Conservation (phyloP, 192 early-diverging fungal species). For the Rhizophlyctis rosea region DNA sequence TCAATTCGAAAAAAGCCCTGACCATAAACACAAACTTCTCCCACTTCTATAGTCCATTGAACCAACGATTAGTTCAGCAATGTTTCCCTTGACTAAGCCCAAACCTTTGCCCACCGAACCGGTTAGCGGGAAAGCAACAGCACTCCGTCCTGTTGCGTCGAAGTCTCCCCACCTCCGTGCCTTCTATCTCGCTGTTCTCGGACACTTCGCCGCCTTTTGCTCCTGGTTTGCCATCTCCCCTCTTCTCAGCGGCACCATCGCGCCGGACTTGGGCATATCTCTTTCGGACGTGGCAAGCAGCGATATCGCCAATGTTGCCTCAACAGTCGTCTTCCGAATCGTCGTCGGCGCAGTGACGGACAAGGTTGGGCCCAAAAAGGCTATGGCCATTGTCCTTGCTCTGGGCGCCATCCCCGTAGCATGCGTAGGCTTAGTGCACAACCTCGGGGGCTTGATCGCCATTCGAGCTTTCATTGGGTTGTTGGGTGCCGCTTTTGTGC, state of each 20-base stretch:
- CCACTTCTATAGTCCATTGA: no score
- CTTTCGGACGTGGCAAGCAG: slow-evolving; percentile 36
- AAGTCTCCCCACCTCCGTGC: slow-evolving; percentile 30
- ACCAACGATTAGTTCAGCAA: no score
- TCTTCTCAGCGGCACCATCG: slow-evolving; percentile 49
- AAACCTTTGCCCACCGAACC: background rate
- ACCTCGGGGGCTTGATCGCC: slow-evolving; percentile 45
- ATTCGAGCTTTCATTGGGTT: slow-evolving; percentile 57
- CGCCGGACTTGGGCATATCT: slow-evolving; percentile 48
- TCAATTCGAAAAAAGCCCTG: no score
- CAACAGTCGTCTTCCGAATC: slow-evolving; percentile 58
- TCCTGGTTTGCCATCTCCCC: slow-evolving; percentile 64
- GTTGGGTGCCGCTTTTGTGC: slow-evolving; percentile 64
- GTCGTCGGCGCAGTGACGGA: slow-evolving; percentile 38
- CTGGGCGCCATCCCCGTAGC: slow-evolving; percentile 53
- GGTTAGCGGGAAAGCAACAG: background rate
- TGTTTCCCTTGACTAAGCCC: no score
- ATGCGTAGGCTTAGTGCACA: slow-evolving; percentile 41
- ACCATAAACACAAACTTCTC: no score
- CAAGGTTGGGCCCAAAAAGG: slow-evolving; percentile 16
- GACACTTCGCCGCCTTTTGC: slow-evolving; percentile 40
- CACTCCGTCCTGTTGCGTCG: slow-evolving; percentile 12
- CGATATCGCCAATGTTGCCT: slow-evolving; percentile 50
- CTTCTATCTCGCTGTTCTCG: slow-evolving; percentile 35
- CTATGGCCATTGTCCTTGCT: slow-evolving; percentile 56